phyloP scores from a whole-genome alignment of 202 grass and related monocot species.

The Tripidium arundinaceum region DNA sequence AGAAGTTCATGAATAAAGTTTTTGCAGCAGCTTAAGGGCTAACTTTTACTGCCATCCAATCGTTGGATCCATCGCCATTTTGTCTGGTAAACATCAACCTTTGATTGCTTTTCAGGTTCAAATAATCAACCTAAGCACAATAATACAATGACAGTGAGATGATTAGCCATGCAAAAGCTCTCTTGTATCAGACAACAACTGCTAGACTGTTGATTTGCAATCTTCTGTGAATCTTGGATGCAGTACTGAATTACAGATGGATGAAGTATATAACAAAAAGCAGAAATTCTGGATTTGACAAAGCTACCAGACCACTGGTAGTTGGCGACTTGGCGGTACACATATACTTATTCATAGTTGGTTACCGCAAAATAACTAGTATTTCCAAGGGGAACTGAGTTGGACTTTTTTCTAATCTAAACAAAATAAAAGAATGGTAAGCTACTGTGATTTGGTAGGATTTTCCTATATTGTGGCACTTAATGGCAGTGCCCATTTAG shows the following conservation, averaged over 20 bases:
- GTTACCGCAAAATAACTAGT: not conserved
- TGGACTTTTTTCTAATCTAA: not conserved
- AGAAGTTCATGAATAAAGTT: not conserved
- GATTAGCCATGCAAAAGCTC: not conserved
- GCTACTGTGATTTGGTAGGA: not conserved
- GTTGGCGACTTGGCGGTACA: not conserved
- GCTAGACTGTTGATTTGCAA: not conserved
- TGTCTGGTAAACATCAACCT: conserved; percentile 59
- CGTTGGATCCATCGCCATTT: conserved; percentile 31
- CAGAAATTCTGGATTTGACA: not conserved
- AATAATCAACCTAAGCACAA: conserved; percentile 64
- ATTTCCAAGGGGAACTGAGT: not conserved
- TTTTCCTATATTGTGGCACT: not conserved
- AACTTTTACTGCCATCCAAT: conserved; percentile 56
- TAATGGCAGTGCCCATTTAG: not conserved
- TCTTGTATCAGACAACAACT: not conserved
- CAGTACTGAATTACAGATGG: not conserved
- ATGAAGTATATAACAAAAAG: not conserved
- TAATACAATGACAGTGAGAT: not conserved
- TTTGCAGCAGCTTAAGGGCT: conserved; percentile 39
- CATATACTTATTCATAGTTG: not conserved
- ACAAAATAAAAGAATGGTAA: not conserved
- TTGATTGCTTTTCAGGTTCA: conserved; percentile 82
- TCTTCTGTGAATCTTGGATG: not conserved
- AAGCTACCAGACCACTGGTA: not conserved